A percentile compares a stretch with the other conserved stretches of the same genome.
phyloP scores from a whole-genome alignment of 768 basidiomycete genomes.

The Astraeus odoratus region DNA sequence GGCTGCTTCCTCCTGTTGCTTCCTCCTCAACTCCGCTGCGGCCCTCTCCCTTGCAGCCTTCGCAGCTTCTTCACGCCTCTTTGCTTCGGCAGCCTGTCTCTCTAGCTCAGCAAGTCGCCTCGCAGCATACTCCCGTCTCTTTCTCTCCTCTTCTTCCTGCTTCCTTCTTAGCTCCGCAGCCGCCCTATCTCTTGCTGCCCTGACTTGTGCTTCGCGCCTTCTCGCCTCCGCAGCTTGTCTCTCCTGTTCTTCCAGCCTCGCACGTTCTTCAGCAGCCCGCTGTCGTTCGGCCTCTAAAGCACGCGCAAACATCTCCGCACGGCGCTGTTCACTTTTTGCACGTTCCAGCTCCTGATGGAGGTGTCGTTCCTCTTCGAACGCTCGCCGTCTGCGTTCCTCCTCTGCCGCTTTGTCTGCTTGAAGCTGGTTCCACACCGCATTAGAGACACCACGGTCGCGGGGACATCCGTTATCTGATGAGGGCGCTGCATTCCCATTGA shows the following conservation, averaged over 20 bases:
- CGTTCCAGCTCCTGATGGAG: constrained; percentile 14
- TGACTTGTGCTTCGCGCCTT: constrained; percentile 13
- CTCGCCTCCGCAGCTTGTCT: constrained; percentile 24
- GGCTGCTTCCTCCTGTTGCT: constrained; percentile 34
- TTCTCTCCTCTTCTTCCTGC: not conserved
- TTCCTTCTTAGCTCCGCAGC: not conserved
- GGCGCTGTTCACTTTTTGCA: constrained; percentile 10
- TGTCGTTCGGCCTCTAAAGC: constrained; percentile 5
- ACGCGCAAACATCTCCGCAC: constrained; percentile 8
- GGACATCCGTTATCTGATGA: not conserved
- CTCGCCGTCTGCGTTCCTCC: constrained; percentile 13
- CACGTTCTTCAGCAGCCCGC: constrained; percentile 18
- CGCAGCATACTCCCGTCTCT: not conserved
- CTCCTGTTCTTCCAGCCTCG: constrained; percentile 11
- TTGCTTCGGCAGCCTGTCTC: not conserved
- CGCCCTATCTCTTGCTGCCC: not conserved
- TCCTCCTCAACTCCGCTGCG: constrained; percentile 22
- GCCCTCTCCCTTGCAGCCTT: constrained; percentile 20
- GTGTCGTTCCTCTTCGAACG: constrained; percentile 12
- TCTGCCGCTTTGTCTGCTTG: constrained; percentile 30
- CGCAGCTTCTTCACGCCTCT: constrained; percentile 2
- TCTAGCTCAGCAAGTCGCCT: not conserved
- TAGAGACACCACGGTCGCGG: constrained; percentile 47
- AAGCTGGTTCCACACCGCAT: constrained; percentile 45
- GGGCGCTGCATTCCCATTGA: not conserved